A percentile compares a stretch with the other conserved stretches of the same genome.
phyloP scores from a whole-genome alignment of 2,329 filamentous ascomycete genomes.

The Sporothrix phasma region DNA sequence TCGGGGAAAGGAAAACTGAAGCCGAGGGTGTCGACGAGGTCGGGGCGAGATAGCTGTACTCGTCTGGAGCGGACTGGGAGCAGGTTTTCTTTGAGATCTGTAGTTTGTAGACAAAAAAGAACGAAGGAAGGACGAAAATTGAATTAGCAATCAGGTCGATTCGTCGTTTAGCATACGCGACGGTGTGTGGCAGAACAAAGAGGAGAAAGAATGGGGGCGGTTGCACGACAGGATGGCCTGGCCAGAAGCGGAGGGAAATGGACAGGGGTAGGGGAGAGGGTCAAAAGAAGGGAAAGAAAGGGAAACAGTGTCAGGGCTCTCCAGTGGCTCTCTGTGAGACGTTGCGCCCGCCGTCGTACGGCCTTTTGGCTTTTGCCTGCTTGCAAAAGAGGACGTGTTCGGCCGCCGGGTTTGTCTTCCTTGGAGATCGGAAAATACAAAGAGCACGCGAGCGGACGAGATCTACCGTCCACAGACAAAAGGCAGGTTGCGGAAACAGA shows the following conservation, averaged over 20 bases:
- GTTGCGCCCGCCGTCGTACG: conserved; percentile 8
- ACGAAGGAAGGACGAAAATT: not conserved
- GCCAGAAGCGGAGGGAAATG: conserved; percentile 4
- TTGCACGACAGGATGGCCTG: conserved; percentile 23
- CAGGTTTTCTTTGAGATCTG: conserved; percentile 39
- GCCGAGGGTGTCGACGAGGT: conserved; percentile 33
- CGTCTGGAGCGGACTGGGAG: conserved; percentile 41
- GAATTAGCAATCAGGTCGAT: conserved; percentile 9
- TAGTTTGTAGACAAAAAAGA: not conserved
- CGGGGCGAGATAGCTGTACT: conserved; percentile 34
- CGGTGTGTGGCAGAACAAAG: conserved; percentile 11
- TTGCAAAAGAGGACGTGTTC: not conserved
- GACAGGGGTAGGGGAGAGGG: not conserved
- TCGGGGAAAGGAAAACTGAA: conserved; percentile 27
- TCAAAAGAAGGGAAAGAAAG: too few relatives aligned
- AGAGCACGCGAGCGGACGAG: not conserved
- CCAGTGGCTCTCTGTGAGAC: conserved; percentile 5
- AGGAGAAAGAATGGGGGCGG: conserved; percentile 14
- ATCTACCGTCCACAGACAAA: not conserved
- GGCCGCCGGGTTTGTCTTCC: not conserved
- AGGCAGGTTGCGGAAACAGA: not conserved
- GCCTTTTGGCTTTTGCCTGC: too few relatives aligned
- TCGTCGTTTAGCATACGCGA: not conserved
- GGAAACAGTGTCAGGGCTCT: conserved; percentile 10
- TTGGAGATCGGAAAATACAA: not conserved